phyloP scores from a whole-genome alignment of 169 alveolate species.

The Eimeria necatrix region DNA sequence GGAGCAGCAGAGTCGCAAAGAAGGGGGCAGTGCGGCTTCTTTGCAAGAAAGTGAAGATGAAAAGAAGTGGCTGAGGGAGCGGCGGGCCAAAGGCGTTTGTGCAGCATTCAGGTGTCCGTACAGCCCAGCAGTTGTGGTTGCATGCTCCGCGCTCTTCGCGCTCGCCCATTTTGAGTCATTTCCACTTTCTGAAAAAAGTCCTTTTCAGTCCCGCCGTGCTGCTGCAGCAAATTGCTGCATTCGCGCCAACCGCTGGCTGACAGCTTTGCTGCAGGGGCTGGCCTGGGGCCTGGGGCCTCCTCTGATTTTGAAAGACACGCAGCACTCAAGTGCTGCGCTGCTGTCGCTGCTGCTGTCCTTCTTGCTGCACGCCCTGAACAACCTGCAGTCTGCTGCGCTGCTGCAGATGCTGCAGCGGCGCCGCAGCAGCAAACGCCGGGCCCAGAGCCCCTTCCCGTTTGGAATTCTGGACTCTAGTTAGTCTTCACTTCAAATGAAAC shows the following conservation, averaged over 20 bases:
- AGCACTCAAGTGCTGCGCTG: neutral
- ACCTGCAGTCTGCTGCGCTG: conserved; percentile 10
- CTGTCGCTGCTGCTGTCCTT: neutral
- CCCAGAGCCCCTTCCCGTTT: neutral
- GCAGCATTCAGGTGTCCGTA: neutral
- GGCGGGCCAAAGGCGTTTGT: neutral
- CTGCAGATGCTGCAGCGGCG: neutral
- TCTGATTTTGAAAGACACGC: neutral
- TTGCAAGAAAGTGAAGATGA: neutral
- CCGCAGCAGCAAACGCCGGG: neutral
- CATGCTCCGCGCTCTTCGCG: neutral
- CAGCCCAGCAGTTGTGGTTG: neutral
- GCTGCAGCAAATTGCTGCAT: conserved; percentile 5
- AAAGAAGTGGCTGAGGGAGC: neutral
- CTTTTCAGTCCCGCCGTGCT: neutral
- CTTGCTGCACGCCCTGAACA: conserved; percentile 14
- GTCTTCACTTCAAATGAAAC: too few relatives aligned
- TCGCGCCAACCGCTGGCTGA: conserved; percentile 43
- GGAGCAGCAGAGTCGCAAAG: too few relatives aligned
- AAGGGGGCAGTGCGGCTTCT: neutral
- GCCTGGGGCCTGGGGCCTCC: conserved; percentile 36
- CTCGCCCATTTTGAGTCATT: neutral
- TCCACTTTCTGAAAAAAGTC: neutral
- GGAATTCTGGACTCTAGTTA: neutral
- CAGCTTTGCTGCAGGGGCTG: conserved; percentile 45